These are phyloP conservation scores for Fistulinella prunicolor DNA, from an alignment of 768 basidiomycete species.

Conservation along the genomic window DNA sequence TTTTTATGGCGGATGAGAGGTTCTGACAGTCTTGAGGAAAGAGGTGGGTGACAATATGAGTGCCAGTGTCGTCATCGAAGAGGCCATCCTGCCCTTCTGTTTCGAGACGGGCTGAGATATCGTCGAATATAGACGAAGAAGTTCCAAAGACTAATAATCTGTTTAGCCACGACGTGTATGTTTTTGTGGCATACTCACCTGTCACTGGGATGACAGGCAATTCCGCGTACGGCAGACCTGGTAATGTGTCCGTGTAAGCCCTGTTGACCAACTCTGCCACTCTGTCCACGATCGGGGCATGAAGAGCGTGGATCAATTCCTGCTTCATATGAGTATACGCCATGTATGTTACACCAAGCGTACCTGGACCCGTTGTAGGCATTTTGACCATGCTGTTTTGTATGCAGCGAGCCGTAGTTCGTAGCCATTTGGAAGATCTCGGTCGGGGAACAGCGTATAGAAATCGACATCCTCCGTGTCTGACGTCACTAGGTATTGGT, in stretches of 20 bases:
- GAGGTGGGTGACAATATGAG: conserved; percentile 45
- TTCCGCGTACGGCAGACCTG: conserved; percentile 58
- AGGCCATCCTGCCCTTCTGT: conserved; percentile 22
- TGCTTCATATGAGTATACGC: conserved; percentile 19
- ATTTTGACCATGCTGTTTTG: conserved; percentile 55
- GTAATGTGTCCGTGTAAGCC: conserved; percentile 46
- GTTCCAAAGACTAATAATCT: conserved; percentile 40
- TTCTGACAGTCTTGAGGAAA: conserved; percentile 58
- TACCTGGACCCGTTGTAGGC: conserved; percentile 56
- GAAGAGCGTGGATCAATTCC: conserved; percentile 46
- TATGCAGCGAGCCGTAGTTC: conserved; percentile 52
- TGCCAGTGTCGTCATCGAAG: conserved; percentile 15
- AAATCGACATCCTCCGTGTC: conserved; percentile 15
- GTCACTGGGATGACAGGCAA: conserved; percentile 57
- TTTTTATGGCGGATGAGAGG: conserved; percentile 50
- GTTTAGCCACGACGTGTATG: conserved; percentile 1
- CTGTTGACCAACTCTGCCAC: conserved; percentile 42
- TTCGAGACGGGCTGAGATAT: conserved; percentile 40
- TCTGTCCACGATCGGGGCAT: conserved; percentile 45
- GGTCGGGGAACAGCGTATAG: conserved; percentile 29
- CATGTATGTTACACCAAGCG: conserved; percentile 11
- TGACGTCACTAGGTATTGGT: conserved; percentile 6
- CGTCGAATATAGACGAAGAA: conserved; percentile 46
- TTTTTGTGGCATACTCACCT: conserved; percentile 35
- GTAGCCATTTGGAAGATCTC: conserved; percentile 32